Evolutionary conservation across 2,329 filamentous ascomycete species (phyloP), one percentile per base, ranked within the genome.

Genomic region (Alternaria sp.): DNA sequence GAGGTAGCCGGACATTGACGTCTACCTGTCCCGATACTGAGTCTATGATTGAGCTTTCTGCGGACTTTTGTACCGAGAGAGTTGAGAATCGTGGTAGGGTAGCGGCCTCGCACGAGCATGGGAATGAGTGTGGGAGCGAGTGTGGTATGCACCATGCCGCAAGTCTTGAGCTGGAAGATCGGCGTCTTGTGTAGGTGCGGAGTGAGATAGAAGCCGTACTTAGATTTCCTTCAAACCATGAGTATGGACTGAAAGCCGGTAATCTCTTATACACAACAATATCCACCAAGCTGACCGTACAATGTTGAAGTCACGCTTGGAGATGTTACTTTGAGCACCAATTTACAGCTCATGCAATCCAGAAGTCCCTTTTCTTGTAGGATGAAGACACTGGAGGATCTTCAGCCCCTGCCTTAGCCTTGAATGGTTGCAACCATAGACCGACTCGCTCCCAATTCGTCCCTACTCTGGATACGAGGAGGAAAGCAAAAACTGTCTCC

Each of bases 1-100:
- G 59, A 15, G 46, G 59, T 13, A 58, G 49, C 21, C 55, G 44
- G 1, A 23, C 19, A 5, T 47, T 57, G 5, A 17, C 23, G 6
- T 54, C 56, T 9, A 44, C 47, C 13, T n/a, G 52, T 23, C 46
- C 26, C 2, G 65, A 63, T 44, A 54, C 61, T 0, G 69, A 68
- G 15, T 71, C 69, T 6, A 54, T 59, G 54, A 54, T 67, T 17
- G 67, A 69, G 13, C 68, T 71, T 26, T 60, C 62, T 12, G 60
- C 65, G 2, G 64, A 62, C 4, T 6, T 36, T 10, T 17, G 23
- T 2, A 19, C 5, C 4, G 5, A 17, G 15, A 40, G 36, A 40
- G n/a, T 1, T 6, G 36, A 17, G 9, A 40, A 17, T 40, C 15
- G 5, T 26, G 10, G n/a, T 30, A 6, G 5, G 1, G 10, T 8